Conservation (phyloP, 2,329 filamentous ascomycete genomes). For the Hymenoscyphus repandus region DNA sequence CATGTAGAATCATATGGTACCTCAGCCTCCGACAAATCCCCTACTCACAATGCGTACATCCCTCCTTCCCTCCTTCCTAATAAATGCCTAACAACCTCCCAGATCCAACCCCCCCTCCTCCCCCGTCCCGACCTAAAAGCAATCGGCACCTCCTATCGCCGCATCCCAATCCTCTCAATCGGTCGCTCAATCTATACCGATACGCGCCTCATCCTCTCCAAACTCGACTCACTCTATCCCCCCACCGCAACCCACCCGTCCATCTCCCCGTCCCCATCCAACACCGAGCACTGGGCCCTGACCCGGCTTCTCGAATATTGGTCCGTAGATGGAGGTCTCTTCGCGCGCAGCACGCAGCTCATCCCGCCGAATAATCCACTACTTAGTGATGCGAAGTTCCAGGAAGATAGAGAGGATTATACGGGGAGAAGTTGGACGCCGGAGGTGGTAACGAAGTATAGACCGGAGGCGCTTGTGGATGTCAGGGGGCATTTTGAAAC, state of each 20-base stretch:
- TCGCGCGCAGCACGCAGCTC: conserved; percentile 45
- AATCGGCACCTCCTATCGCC: conserved; percentile 61
- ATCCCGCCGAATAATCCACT: conserved; percentile 52
- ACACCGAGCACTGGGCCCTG: conserved; percentile 40
- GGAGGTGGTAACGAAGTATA: conserved; percentile 35
- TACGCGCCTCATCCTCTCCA: conserved; percentile 61
- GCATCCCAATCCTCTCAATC: conserved; percentile 63
- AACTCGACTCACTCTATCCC: conserved; percentile 54
- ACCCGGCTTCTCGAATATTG: conserved; percentile 52
- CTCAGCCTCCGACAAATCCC: conserved; percentile 59
- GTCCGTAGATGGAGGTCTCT: conserved; percentile 52
- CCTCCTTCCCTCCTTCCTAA: background rate
- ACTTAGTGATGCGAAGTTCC: conserved; percentile 52
- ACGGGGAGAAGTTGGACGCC: conserved; percentile 38
- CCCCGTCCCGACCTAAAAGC: conserved; percentile 59
- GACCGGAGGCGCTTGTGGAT: conserved; percentile 52
- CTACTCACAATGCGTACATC: conserved; percentile 61
- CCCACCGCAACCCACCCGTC: conserved; percentile 32
- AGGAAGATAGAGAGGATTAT: conserved; percentile 49
- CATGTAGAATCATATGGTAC: conserved; percentile 55
- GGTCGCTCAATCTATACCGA: conserved; percentile 66
- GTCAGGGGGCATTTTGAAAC: conserved; percentile 49
- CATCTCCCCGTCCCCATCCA: conserved; percentile 28
- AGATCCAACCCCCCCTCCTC: conserved; percentile 61
- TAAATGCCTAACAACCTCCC: conserved; percentile 4